phyloP scores from a whole-genome alignment of 163 green algal species.

The Smithsoniella earleae region DNA sequence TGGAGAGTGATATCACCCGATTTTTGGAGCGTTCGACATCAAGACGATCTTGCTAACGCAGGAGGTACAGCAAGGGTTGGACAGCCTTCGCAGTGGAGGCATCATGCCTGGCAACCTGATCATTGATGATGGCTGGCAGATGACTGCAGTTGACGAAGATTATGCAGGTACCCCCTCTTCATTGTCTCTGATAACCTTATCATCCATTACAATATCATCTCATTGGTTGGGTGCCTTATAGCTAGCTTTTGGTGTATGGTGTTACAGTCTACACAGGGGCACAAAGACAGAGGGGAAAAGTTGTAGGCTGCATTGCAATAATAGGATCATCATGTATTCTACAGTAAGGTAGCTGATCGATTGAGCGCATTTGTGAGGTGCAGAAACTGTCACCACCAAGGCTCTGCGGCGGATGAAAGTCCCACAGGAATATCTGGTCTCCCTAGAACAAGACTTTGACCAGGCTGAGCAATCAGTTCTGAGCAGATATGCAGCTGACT shows the following conservation, averaged over 20 bases:
- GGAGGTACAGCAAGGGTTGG: conserved; percentile 69
- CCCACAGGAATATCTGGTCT: neutral
- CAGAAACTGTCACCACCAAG: conserved; percentile 26
- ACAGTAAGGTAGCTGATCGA: too few species aligned
- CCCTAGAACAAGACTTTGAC: conserved; percentile 8
- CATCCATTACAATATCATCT: neutral
- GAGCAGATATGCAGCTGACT: neutral
- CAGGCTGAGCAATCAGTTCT: conserved; percentile 14
- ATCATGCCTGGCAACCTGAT: conserved; percentile 77
- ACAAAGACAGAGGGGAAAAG: too few species aligned
- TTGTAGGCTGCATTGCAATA: too few species aligned
- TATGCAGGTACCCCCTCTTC: conserved; percentile 6
- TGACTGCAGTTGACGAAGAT: conserved; percentile 30
- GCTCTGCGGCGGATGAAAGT: conserved; percentile 11
- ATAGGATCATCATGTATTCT: too few species aligned
- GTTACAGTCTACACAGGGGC: too few species aligned
- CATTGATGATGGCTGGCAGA: conserved; percentile 96
- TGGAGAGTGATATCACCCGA: too few species aligned
- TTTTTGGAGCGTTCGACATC: too few species aligned
- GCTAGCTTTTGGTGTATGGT: too few species aligned
- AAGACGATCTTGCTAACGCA: too few species aligned
- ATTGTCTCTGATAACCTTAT: neutral
- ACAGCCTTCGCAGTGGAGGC: conserved; percentile 55
- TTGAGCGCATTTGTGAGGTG: too few species aligned
- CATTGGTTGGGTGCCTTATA: too few species aligned